Evolutionary conservation across 1,284 basidiomycete genomes (phyloP).

Genomic region (Marasmius oreades): DNA sequence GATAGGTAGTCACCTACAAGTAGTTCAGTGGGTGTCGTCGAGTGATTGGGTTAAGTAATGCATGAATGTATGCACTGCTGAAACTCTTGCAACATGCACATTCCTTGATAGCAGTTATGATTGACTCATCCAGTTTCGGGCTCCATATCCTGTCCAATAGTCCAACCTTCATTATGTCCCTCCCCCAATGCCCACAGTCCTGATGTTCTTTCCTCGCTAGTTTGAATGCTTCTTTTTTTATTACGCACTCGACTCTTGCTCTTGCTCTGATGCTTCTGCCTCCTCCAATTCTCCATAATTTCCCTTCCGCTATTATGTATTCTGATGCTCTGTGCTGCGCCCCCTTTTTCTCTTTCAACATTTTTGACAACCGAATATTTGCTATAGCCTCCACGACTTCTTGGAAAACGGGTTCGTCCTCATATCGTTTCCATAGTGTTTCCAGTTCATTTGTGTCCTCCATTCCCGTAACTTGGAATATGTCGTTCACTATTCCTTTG

Average conservation of each 20-base stretch:
- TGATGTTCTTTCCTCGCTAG: slow-evolving; percentile 16
- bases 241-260: slow-evolving; percentile 17
- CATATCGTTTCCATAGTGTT: slow-evolving; percentile 22
- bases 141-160: slow-evolving; percentile 25
- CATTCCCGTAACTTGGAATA: slow-evolving; percentile 17
- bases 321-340: slow-evolving; percentile 25
- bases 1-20: slow-evolving; percentile 31
- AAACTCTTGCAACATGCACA: slow-evolving; percentile 28
- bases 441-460: not conserved
- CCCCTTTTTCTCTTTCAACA: slow-evolving; percentile 8
- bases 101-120: slow-evolving; percentile 24
- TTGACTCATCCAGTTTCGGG: slow-evolving; percentile 26
- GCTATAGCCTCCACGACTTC: slow-evolving; percentile 27
- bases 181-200: slow-evolving; percentile 25
- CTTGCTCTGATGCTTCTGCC: not conserved
- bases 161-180: slow-evolving; percentile 24
- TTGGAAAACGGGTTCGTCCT: slow-evolving; percentile 22
- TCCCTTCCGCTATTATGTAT: slow-evolving; percentile 29
- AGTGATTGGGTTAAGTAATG: slow-evolving; percentile 32
- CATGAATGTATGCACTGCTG: slow-evolving; percentile 23
- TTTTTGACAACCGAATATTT: not conserved
- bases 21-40: slow-evolving; percentile 32
- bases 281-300: slow-evolving; percentile 24
- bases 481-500: slow-evolving; percentile 26
- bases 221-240: slow-evolving; percentile 12